Evolutionary conservation across 1,284 basidiomycete species (phyloP).

Genomic region (Moniliella sp.): DNA sequence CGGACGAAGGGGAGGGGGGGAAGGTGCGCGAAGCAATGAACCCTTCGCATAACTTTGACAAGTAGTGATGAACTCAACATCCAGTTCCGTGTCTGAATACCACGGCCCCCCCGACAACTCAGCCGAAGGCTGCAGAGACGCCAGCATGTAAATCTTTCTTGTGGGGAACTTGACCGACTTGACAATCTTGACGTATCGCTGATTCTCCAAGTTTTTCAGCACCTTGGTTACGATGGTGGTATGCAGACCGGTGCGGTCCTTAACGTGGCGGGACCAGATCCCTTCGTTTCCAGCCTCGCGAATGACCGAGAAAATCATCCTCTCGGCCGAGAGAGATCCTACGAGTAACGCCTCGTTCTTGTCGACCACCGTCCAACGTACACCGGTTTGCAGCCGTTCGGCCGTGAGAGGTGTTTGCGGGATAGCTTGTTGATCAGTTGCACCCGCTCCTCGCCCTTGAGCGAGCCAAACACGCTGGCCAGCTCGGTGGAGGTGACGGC

Average conservation of each 20-base stretch:
- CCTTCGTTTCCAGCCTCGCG: constrained; percentile 26
- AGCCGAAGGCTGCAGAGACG: constrained; percentile 58
- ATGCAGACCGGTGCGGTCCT: constrained; percentile 68
- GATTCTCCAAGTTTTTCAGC: constrained; percentile 59
- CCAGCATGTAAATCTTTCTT: constrained; percentile 84
- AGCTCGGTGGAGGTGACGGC: no score
- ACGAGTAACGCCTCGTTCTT: no score
- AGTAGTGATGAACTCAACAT: constrained; percentile 75
- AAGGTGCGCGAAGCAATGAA: no score
- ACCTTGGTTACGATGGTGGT: constrained; percentile 67
- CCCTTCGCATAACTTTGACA: no score
- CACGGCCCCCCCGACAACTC: constrained; percentile 77
- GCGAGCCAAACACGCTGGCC: no score
- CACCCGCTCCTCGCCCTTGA: no score
- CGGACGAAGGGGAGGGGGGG: no score
- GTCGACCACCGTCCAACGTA: no score
- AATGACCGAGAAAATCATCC: constrained; percentile 25
- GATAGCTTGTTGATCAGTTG: no score
- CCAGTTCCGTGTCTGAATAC: constrained; percentile 83
- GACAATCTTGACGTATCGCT: constrained; percentile 62
- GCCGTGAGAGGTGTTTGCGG: no score
- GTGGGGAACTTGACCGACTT: constrained; percentile 72
- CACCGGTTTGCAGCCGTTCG: no score
- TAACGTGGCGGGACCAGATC: constrained; percentile 77
- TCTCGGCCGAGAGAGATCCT: no score